phyloP scores from a whole-genome alignment of 148 eudicot genomes.

The Bassia scoparia region DNA sequence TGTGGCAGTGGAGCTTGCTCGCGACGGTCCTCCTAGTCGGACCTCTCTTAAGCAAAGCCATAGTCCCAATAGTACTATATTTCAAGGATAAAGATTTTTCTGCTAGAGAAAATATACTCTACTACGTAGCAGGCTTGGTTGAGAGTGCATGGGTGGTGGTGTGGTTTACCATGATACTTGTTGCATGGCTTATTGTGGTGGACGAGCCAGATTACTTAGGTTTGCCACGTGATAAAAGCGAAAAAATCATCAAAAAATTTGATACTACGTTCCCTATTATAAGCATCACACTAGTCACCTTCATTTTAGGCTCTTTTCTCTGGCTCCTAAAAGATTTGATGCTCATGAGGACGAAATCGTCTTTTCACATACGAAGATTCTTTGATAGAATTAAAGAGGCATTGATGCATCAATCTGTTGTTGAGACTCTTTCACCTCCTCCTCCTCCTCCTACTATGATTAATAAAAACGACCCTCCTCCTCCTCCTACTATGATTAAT shows the following conservation, averaged over 20 bases:
- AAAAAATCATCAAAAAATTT: constrained; percentile 8
- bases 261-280: constrained; percentile 9
- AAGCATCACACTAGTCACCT: constrained; percentile 13
- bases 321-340: constrained; percentile 22
- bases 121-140: constrained; percentile 18
- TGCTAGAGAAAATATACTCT: constrained; percentile 12
- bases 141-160: constrained; percentile 27
- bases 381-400: constrained; percentile 20
- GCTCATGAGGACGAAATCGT: constrained; percentile 17
- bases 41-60: constrained; percentile 15
- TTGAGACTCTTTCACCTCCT: constrained; percentile 3
- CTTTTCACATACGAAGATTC: constrained; percentile 22
- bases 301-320: constrained; percentile 23
- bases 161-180: constrained; percentile 25
- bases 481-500: too few relatives aligned
- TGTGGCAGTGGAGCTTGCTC: constrained; percentile 34
- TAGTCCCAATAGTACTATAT: neutral
- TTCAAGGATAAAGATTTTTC: constrained; percentile 6
- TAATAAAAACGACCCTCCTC: neutral
- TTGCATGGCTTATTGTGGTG: constrained; percentile 26
- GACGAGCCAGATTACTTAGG: constrained; percentile 26
- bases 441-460: neutral
- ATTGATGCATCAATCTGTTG: constrained; percentile 18
- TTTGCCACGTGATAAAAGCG: constrained; percentile 11
- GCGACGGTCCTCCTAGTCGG: constrained; percentile 24